Conservation (phyloP, 345 rosid species). For the Eucalyptus erythrocorys region DNA sequence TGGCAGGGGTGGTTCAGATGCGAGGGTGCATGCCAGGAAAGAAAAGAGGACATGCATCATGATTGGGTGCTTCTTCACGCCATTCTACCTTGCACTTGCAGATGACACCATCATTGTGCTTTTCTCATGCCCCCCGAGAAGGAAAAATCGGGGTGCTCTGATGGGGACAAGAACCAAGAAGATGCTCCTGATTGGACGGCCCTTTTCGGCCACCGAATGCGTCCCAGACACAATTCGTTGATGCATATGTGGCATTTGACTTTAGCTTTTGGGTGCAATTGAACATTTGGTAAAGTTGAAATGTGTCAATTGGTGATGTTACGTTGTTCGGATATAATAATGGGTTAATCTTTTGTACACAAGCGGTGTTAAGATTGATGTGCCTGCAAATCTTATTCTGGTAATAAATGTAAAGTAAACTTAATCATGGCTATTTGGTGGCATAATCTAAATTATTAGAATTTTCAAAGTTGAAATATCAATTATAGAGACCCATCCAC, state of each 20-base stretch:
- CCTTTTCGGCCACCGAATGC: background rate
- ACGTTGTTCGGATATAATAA: background rate
- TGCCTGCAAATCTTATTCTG: background rate
- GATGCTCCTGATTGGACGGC: background rate
- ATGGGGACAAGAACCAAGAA: background rate
- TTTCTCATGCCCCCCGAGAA: background rate
- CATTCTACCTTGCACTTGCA: background rate
- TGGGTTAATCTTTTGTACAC: background rate
- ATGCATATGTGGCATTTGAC: background rate
- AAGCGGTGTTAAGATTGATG: fast-evolving
- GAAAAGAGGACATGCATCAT: background rate
- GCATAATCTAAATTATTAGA: background rate
- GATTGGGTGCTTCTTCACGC: background rate
- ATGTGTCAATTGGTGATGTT: background rate
- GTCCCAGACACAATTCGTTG: background rate
- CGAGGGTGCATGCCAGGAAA: background rate
- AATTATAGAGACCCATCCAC: no score
- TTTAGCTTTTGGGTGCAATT: background rate
- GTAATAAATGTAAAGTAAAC: background rate
- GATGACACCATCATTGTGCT: background rate
- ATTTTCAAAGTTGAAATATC: background rate
- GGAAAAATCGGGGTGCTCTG: background rate
- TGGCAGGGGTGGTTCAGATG: background rate
- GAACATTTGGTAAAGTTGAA: background rate
- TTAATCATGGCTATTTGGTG: background rate